phyloP scores from a whole-genome alignment of 768 basidiomycete genomes.

The Termitomyces heimii region DNA sequence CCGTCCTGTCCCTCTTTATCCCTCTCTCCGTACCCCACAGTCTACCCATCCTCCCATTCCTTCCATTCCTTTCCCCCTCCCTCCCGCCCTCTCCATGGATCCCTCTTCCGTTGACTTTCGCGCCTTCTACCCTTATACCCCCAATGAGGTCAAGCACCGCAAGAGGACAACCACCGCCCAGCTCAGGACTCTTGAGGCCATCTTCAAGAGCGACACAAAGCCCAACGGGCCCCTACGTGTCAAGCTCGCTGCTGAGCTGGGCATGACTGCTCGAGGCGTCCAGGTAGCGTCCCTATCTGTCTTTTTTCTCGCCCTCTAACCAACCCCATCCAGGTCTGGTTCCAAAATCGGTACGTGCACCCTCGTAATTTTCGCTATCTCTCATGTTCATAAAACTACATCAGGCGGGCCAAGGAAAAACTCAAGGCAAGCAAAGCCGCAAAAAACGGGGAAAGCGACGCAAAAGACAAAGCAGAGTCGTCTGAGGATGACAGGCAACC shows the following conservation, averaged over 20 bases:
- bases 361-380: slow-evolving; percentile 5
- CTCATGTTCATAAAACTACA: slow-evolving; percentile 1
- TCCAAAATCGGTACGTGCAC: slow-evolving; percentile 68
- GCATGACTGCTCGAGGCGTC: slow-evolving; percentile 92
- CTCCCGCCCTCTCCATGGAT: slow-evolving; percentile 39
- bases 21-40: slow-evolving; percentile 9
- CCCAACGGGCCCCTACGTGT: slow-evolving; percentile 80
- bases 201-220: slow-evolving; percentile 87
- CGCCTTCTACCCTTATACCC: slow-evolving; percentile 83
- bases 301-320: slow-evolving; percentile 4
- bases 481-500: slow-evolving; percentile 17
- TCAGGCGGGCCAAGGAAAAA: slow-evolving; percentile 83
- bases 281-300: slow-evolving; percentile 56
- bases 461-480: slow-evolving; percentile 20
- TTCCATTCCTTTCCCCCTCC: slow-evolving; percentile 26
- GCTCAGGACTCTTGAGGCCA: slow-evolving; percentile 81
- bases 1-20: slow-evolving; percentile 15
- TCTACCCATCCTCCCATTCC: slow-evolving; percentile 10
- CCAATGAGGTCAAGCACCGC: slow-evolving; percentile 92
- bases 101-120: slow-evolving; percentile 71
- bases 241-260: slow-evolving; percentile 73
- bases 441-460: slow-evolving; percentile 24
- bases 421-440: slow-evolving; percentile 46
- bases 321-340: slow-evolving; percentile 64
- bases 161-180: slow-evolving; percentile 86